A percentile compares a stretch with the other conserved stretches of the same genome.
Evolutionary conservation across 1,284 basidiomycete species (phyloP).

Genomic region (Termitomyces sp.): DNA sequence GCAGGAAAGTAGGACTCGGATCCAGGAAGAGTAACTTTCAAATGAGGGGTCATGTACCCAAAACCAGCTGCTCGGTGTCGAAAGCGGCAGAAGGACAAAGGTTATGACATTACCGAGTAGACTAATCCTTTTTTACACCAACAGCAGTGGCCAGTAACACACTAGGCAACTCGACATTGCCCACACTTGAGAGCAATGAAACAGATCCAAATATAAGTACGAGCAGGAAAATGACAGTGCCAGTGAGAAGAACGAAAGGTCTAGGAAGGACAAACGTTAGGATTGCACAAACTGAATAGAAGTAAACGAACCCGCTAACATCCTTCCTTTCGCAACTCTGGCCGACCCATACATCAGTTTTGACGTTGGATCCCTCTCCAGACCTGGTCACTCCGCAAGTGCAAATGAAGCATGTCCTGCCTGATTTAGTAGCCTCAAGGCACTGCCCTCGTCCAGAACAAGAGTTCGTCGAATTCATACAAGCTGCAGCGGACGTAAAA

Average conservation of each 20-base stretch:
- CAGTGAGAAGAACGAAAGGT: slow-evolving; percentile 67
- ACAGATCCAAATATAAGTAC: slow-evolving; percentile 65
- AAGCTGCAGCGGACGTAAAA: slow-evolving; percentile 48
- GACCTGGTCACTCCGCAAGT: slow-evolving; percentile 52
- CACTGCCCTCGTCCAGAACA: slow-evolving; percentile 74
- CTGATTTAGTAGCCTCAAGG: slow-evolving; percentile 51
- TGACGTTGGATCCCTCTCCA: slow-evolving; percentile 40
- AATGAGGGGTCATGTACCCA: background rate
- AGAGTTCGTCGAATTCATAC: slow-evolving; percentile 53
- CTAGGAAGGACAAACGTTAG: slow-evolving; percentile 29
- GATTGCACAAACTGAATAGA: background rate
- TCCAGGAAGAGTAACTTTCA: background rate
- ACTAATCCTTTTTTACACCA: slow-evolving; percentile 47
- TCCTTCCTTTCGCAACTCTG: slow-evolving; percentile 71
- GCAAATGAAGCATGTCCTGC: slow-evolving; percentile 70
- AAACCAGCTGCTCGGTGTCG: background rate
- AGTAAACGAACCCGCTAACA: slow-evolving; percentile 58
- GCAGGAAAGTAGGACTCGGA: background rate
- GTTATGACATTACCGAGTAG: slow-evolving; percentile 6
- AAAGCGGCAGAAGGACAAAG: background rate
- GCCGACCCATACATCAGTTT: slow-evolving; percentile 67
- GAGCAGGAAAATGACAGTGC: slow-evolving; percentile 59
- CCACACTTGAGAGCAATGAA: slow-evolving; percentile 58
- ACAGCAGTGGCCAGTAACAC: slow-evolving; percentile 60
- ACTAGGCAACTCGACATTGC: slow-evolving; percentile 59